Evolutionary conservation across 1,284 basidiomycete genomes (phyloP).

Genomic region (Leccinum angustisporum): DNA sequence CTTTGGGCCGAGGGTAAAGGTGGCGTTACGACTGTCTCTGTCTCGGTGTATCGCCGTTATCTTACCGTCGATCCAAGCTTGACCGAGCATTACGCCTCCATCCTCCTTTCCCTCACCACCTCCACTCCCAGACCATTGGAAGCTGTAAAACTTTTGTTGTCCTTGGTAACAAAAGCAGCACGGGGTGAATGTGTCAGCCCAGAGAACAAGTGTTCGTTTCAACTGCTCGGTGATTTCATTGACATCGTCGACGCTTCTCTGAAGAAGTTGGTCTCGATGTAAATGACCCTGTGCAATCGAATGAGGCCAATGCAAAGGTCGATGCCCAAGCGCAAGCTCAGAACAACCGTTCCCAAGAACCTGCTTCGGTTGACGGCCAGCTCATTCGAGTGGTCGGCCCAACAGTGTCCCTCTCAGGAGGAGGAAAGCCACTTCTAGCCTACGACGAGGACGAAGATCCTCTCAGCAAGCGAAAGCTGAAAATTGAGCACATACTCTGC

Average conservation of each 20-base stretch:
- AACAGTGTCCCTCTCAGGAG: conserved; percentile 51
- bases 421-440: conserved; percentile 47
- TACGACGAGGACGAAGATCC: conserved; percentile 87
- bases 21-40: conserved; percentile 82
- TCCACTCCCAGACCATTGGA: conserved; percentile 82
- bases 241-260: conserved; percentile 78
- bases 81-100: conserved; percentile 81
- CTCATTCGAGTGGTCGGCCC: conserved; percentile 78
- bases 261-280: conserved; percentile 92
- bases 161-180: conserved; percentile 80
- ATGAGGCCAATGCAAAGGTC: conserved; percentile 44
- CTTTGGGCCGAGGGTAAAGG: conserved; percentile 88
- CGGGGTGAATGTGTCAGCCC: conserved; percentile 84
- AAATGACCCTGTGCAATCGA: conserved; percentile 65
- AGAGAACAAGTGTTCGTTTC: conserved; percentile 89
- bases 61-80: conserved; percentile 82
- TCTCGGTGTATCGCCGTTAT: conserved; percentile 89
- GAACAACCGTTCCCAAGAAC: conserved; percentile 37
- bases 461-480: conserved; percentile 68
- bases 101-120: conserved; percentile 70
- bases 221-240: conserved; percentile 90
- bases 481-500: conserved; percentile 82
- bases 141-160: conserved; percentile 88
- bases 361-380: conserved; percentile 56
- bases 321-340: conserved; percentile 45